A percentile compares a stretch with the other conserved stretches of the same genome.
Conservation (phyloP, 805 yeast genomes). For the Schwanniomyces yamadae region DNA sequence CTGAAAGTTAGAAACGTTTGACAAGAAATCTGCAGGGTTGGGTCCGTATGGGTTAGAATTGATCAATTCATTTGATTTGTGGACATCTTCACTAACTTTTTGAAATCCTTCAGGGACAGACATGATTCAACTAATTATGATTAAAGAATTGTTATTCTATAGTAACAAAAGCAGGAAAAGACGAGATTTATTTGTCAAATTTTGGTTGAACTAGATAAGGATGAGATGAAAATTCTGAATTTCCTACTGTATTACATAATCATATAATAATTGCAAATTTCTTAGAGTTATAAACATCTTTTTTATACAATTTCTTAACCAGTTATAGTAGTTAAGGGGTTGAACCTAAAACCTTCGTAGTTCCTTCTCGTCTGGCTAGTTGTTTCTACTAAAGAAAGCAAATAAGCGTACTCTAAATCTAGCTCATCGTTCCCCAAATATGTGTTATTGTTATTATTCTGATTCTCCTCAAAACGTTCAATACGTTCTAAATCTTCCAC, state of each 20-base stretch:
- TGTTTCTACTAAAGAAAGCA: constrained; percentile 7
- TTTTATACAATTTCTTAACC: no score
- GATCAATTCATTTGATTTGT: constrained; percentile 19
- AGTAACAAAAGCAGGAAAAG: no score
- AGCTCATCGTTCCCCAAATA: constrained; percentile 4
- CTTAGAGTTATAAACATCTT: neutral
- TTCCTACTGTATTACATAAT: neutral
- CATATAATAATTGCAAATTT: neutral
- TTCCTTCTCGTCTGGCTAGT: neutral
- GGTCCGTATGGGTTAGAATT: constrained; percentile 85
- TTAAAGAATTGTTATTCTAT: no score
- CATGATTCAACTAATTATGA: constrained; percentile 15
- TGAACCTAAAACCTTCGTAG: constrained; percentile 6
- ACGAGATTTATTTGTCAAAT: no score
- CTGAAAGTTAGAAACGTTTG: constrained; percentile 87
- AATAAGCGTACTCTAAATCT: constrained; percentile 7
- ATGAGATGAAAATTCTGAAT: neutral
- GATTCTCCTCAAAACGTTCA: neutral
- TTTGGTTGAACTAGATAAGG: no score
- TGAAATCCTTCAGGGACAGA: constrained; percentile 34
- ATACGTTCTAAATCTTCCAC: neutral
- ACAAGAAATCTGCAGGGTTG: constrained; percentile 86
- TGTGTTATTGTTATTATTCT: neutral
- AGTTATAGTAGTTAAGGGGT: neutral
- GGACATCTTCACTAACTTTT: constrained; percentile 35